phyloP scores from a whole-genome alignment of 1,284 basidiomycete genomes.

The Malassezia furfur region DNA sequence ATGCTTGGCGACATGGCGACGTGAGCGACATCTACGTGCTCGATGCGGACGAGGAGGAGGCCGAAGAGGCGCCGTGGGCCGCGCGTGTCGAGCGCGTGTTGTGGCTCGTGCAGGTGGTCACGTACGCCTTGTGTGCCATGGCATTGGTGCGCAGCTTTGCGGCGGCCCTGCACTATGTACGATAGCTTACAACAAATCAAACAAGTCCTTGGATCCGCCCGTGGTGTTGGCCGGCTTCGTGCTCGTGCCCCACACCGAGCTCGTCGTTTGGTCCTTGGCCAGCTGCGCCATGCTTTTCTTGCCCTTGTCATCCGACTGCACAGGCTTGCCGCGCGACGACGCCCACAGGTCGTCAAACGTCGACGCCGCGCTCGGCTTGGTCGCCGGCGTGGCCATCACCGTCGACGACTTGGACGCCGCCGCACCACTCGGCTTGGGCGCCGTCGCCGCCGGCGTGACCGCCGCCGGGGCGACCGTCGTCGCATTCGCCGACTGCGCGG shows the following conservation, averaged over 20 bases:
- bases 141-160: constrained; percentile 4
- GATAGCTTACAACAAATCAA: constrained; percentile 15
- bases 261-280: constrained; percentile 40
- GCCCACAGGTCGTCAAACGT: constrained; percentile 83
- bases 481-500: constrained; percentile 4
- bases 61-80: not conserved
- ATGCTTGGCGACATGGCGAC: not conserved
- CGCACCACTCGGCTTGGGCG: not conserved
- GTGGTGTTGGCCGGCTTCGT: too few species aligned
- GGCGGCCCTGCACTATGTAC: not conserved
- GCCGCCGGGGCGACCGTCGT: constrained; percentile 4
- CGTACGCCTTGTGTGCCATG: not conserved
- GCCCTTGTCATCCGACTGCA: constrained; percentile 17
- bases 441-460: not conserved
- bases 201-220: constrained; percentile 11
- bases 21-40: not conserved
- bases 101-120: not conserved
- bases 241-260: constrained; percentile 8
- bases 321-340: constrained; percentile 59
- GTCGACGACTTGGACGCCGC: not conserved
- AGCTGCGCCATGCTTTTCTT: constrained; percentile 48
- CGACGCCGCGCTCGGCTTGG: constrained; percentile 12
- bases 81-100: not conserved
- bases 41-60: not conserved
- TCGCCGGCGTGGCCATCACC: not conserved